Conservation (phyloP, 1,139 yeast genomes). For the Scheffersomyces illinoinensis region DNA sequence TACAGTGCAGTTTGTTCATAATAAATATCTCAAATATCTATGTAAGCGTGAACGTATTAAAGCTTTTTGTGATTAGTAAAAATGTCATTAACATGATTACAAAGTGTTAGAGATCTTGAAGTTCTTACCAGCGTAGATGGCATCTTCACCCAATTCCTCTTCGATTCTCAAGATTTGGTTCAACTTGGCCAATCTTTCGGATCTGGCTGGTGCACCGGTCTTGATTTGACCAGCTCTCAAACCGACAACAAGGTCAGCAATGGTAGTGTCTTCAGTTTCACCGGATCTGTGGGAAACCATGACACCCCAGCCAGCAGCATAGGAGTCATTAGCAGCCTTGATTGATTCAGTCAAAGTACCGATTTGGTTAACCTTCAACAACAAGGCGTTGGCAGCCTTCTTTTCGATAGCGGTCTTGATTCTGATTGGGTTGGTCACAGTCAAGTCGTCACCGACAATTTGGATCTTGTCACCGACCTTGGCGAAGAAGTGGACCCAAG, state of each 20-base stretch:
- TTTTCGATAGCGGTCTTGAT: slow-evolving; percentile 91
- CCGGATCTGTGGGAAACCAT: slow-evolving; percentile 99
- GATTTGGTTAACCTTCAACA: slow-evolving; percentile 94
- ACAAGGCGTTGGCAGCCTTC: slow-evolving; percentile 90
- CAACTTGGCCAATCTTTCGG: slow-evolving; percentile 97
- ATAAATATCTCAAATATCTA: slow-evolving; percentile 1
- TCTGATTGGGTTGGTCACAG: slow-evolving; percentile 95
- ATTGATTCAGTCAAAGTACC: slow-evolving; percentile 91
- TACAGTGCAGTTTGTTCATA: background rate
- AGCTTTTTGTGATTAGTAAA: slow-evolving; percentile 1
- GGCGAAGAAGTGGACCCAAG: slow-evolving; percentile 85
- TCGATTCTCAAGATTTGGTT: slow-evolving; percentile 96
- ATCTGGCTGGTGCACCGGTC: slow-evolving; percentile 99
- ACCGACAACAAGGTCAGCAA: slow-evolving; percentile 96
- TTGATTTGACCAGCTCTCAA: slow-evolving; percentile 96
- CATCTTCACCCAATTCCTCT: slow-evolving; percentile 95
- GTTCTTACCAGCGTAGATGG: slow-evolving; percentile 87
- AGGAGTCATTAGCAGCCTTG: slow-evolving; percentile 89
- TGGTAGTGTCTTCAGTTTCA: slow-evolving; percentile 97
- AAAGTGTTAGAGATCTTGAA: slow-evolving; percentile 55
- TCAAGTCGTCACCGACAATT: slow-evolving; percentile 95
- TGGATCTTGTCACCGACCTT: slow-evolving; percentile 71
- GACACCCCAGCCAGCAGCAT: slow-evolving; percentile 94
- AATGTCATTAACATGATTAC: slow-evolving; percentile 6
- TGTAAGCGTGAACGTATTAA: slow-evolving; percentile 1